Base-by-base conservation (phyloP, 192 early-diverging fungal genomes). In the Backusella australiensis region DNA sequence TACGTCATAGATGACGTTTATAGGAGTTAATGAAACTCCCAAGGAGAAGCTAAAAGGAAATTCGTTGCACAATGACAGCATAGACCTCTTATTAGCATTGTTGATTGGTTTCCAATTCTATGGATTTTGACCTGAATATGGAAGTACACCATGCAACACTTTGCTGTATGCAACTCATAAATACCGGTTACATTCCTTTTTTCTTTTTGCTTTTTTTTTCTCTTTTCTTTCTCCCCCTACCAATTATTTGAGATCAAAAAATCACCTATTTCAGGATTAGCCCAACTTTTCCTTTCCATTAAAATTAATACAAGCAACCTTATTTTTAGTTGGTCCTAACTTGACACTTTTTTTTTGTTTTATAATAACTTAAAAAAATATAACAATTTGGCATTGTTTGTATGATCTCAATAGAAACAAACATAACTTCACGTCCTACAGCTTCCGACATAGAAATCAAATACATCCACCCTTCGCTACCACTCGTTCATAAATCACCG, bases 31-130 rank as follows among this genome's bases (percentile, higher is more conserved):
- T 63, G 26, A 63, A 63, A 63, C 56, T 63, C 56, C 56, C 21
- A 26, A 63, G 56, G 56, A 29, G 56, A 63, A 63, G 56, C 46
- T 63, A 63, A 63, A 63, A 29, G 56, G 56, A 63, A 63, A 26
- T 23, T 12, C 8, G 56, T 69, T 69, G 68, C 68, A 69, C 68
- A 69, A 69, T 69, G 68, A 69, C 68, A 69, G 68, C 68, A 69
- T 69, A 39, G 17, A 4, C n/a, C n/a, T 35, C 15, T 41, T 5
- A 69, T 36, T 21, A 46, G 5, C 42, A 7, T 44, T 19, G n/a
- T 19, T 71, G 70, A 44, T 71, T 71, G 70, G 70, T 8, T 71
- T 29, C 70, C 70, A 71, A 71, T 71, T 71, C 29, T 15, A 41
- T 71, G 70, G 70, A 26, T 44, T 44, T 19, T 26, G 19, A 41